phyloP scores from a whole-genome alignment of 768 basidiomycete genomes.

The Rhizopogon sp. region DNA sequence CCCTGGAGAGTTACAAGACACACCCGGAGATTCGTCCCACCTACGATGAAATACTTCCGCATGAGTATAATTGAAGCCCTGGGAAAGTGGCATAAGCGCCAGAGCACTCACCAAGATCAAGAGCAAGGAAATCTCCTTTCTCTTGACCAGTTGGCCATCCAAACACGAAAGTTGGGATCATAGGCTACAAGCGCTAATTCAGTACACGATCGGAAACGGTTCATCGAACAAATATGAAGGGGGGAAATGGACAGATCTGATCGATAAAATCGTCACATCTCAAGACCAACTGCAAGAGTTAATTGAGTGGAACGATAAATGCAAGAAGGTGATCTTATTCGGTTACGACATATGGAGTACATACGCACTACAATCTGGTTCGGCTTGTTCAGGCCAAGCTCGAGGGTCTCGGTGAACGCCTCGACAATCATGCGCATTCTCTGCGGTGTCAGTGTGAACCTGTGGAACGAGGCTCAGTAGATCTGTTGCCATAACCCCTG shows the following conservation, averaged over 20 bases:
- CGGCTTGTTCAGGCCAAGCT: conserved; percentile 76
- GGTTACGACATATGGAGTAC: background rate
- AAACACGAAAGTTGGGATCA: conserved; percentile 97
- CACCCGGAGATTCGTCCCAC: conserved; percentile 97
- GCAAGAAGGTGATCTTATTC: conserved; percentile 1
- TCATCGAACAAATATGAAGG: background rate
- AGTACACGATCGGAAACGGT: conserved; percentile 4
- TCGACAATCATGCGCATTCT: conserved; percentile 97
- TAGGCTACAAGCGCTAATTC: conserved; percentile 48
- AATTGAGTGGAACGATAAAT: conserved; percentile 3
- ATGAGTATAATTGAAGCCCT: conserved; percentile 2
- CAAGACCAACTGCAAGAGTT: background rate
- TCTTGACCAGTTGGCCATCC: conserved; percentile 92
- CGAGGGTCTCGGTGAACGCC: conserved; percentile 90
- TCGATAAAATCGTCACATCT: background rate
- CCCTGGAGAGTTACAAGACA: conserved; percentile 93
- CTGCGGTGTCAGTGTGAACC: conserved; percentile 85
- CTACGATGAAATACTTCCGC: conserved; percentile 29
- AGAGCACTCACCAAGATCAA: conserved; percentile 69
- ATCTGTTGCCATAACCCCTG: conserved; percentile 8
- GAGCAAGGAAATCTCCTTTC: conserved; percentile 82
- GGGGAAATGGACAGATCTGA: background rate
- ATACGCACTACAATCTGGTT: conserved; percentile 82
- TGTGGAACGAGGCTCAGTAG: conserved; percentile 20
- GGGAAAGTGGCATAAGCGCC: background rate